Base-by-base conservation (phyloP, 192 early-diverging fungal species). In the Linnemannia schmuckeri region DNA sequence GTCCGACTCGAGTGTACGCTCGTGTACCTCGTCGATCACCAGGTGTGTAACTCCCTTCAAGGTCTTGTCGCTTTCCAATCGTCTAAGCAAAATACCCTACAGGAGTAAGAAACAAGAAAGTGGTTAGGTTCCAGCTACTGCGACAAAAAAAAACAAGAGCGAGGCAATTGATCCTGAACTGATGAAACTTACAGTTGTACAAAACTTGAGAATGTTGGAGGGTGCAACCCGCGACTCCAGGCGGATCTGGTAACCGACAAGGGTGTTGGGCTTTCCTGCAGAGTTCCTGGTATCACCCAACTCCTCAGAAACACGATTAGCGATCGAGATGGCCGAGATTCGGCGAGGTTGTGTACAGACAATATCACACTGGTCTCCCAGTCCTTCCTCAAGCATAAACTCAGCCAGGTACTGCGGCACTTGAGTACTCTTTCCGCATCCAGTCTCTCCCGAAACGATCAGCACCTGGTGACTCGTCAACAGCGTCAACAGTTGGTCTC, bases 301-400 rank as follows among this genome's bases (percentile, higher is more conserved):
- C 88, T 97, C 96, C 17, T 90, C 81, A 6, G 93, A 93, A 2
- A 97, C 96, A 55, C 96, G 90, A n/a, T 90, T 88, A 1, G 96
- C 94, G 76, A 97, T 94, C 15, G 96, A 96, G 70, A 92, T 92
- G 63, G 96, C 96, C 27, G 95, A 96, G 66, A 97, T 96, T 74
- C 95, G 88, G 37, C 96, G 90, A 13, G 96, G 96, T 89, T 96
- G 95, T 10, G 91, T 93, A 80, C 90, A 96, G 37, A 90, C 82
- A 72, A 93, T 88, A 68, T 91, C 82, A 72, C 91, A 89, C n/a
- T 71, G 82, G 10, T 90, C 88, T 2, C 88, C 91, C 5, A 72
- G 68, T 0, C 84, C 82, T n/a, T 40, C 46, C 38, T 61, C 74
- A 4, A 96, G 80, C 61, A 93, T 88, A 30, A 84, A 69, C 80